Base-by-base conservation (phyloP, 2,329 filamentous ascomycete genomes). In the Calonectria fujianensis region DNA sequence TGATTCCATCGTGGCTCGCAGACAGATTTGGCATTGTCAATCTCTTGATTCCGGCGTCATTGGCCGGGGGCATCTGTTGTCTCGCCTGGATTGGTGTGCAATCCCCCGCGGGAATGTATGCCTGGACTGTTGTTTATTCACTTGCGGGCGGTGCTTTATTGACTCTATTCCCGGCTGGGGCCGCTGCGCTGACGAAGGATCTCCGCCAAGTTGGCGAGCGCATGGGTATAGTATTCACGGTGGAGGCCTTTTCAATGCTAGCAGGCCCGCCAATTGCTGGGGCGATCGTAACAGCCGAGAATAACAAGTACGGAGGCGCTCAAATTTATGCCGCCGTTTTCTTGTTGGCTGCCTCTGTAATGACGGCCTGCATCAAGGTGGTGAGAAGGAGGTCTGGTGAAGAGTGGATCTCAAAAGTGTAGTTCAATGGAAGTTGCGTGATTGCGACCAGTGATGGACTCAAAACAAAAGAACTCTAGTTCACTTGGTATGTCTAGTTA, bases 51-150 rank as follows among this genome's bases (percentile, higher is more conserved):
- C 63, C 63, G 2, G 29, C 37, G 11, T 29, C 52, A 5, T 50
- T 67, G 13, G 18, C 31, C 0, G 51, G 50, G 4, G 61, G 51
- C 11, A 50, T 72, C 10, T 41, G 37, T 11, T 61, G 37, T 9
- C 41, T 67, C 29, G 51, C 51, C 4, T 72, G 70, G 51, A 39
- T 72, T 35, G 48, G 50, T 2, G 63, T 67, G 11, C 29, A 61
- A 3, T 39, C 61, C 16, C 39, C 51, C 4, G 50, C 24, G 32
- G 51, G 51, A 32, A 64, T 70, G 57, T 70, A 70, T 31, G 41
- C 68, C 3, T 72, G 69, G 69, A 61, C 69, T 1, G n/a, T 48
- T n/a, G 18, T 72, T 4, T 72, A 72, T 24, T 51, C 48, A 18
- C 20, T 67, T 10, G n/a, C 35, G 4, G 61, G 61, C 5, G 61